Evolutionary conservation across 306 rosid genomes (phyloP), one percentile per base, ranked within the genome.

Genomic region (Quercus glauca): DNA sequence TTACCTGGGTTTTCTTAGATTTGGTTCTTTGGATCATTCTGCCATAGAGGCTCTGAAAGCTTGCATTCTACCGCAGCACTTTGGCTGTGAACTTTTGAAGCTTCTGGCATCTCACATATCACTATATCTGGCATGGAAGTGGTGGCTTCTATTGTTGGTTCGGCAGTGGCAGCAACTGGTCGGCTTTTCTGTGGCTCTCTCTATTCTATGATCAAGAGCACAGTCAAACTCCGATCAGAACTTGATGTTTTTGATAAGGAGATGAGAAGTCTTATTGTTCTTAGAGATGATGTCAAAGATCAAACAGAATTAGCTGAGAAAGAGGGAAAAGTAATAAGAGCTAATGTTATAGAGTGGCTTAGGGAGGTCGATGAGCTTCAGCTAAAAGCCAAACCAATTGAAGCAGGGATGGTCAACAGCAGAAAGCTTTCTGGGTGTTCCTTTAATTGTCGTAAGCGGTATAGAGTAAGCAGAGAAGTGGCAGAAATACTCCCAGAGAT

Each of bases 181-280:
- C 45, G 45, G 45, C 45, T 37, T 37, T 37, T 37, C 11, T 37
- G 45, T 37, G 45, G 45, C 11, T 37, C 45, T 37, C 11, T 37
- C 45, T 37, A 37, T 37, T 37, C 45, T 37, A 37, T 37, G 45
- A 7, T 37, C 11, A 74, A 31, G 55, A 74, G 6, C 77, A 28
- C 53, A 18, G 3, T 35, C 28, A 23, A 28, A 9, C 59, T 64
- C 68, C 57, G 56, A 31, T 55, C 15, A 29, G 56, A 56, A 4
- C 8, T 74, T 65, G 28, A 26, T 1, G 64, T 7, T 19, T 57
- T 74, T 65, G 77, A 74, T 18, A 74, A 55, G 28, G 77, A 74
- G 68, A 74, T 31, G 69, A 33, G 29, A 10, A 15, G 41, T 8
- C 53, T 74, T 26, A 29, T 33, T 5, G 68, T 26, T 15, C 53